Base-by-base conservation (phyloP, 495 filamentous ascomycete species). In the Aspergillus taichungensis region DNA sequence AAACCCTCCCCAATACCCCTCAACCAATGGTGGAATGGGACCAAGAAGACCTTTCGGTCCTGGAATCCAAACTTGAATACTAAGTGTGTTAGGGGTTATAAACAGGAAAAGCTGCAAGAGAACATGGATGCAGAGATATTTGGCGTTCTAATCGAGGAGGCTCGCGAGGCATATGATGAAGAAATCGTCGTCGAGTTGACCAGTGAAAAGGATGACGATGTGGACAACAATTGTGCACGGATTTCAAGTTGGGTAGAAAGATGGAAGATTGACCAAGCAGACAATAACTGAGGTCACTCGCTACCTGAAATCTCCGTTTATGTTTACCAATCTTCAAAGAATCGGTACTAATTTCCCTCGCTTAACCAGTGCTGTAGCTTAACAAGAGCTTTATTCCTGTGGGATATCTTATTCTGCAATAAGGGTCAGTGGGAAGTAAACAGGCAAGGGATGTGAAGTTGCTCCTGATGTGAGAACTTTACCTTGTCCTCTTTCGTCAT, bases 81-180 rank as follows among this genome's bases (percentile, higher is more conserved):
- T 51, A 38, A 47, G 13, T 39, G 5, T 46, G 5, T 28, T 51
- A 85, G 87, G 46, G 79, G 83, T 46, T 95, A 94, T 59, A 67
- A 78, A 56, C 83, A 95, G 64, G 66, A 74, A 45, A 99, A 99
- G 61, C 66, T 99, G 24, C 85, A 96, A 59, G 92, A 97, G 62
- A 99, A 99, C 60, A 62, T 99, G 32, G 94, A 97, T 66, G 82
- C 87, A 28, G 94, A 99, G 72, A 99, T 99, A 57, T 96, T 97
- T 80, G 84, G 95, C 53, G 84, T 95, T 43, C 70, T 99, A 28
- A 64, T 94, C 6, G 84, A 96, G 46, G 94, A 99, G 67, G 94
- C 92, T 28, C 74, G 79, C 37, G 88, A 94, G 43, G 75, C 84
- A 37, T 99, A 88, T 55, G 83, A 90, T 46, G 80, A 84, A 67